Conservation (phyloP, 78 protist species). For the Cavenderia fasciculata region DNA sequence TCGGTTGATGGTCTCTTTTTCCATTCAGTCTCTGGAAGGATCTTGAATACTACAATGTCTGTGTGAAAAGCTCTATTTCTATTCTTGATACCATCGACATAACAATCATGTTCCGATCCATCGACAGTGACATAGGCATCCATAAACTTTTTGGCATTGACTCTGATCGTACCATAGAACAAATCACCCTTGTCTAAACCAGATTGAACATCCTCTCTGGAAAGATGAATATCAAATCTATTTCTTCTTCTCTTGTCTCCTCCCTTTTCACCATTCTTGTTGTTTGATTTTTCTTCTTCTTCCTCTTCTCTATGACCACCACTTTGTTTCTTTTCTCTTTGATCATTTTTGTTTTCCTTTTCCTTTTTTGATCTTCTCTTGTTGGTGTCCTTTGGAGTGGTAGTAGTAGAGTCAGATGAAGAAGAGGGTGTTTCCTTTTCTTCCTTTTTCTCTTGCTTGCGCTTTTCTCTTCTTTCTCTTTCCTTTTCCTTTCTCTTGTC, state of each 20-base stretch:
- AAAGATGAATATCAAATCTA: not conserved
- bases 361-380: not conserved
- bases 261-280: not conserved
- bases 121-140: constrained; percentile 83
- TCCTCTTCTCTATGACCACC: too few species aligned
- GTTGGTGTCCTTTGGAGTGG: not conserved
- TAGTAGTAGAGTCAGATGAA: too few species aligned
- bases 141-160: constrained; percentile 63
- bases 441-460: not conserved
- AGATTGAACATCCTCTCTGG: constrained; percentile 10
- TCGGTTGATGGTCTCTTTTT: constrained; percentile 28
- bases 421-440: too few species aligned
- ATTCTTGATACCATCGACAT: constrained; percentile 28
- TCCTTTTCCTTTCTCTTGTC: not conserved
- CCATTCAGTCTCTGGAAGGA: constrained; percentile 30
- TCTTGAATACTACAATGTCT: constrained; percentile 78
- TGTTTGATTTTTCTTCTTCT: too few species aligned
- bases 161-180: constrained; percentile 68
- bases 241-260: constrained; percentile 10
- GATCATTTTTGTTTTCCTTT: constrained; percentile 1
- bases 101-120: constrained; percentile 27
- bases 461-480: not conserved
- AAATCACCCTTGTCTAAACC: constrained; percentile 24
- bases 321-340: not conserved
- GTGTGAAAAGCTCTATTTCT: constrained; percentile 80